These are phyloP conservation scores for Plicaturopsis crispa DNA, from an alignment of 768 basidiomycete genomes.

Conservation along the genomic window DNA sequence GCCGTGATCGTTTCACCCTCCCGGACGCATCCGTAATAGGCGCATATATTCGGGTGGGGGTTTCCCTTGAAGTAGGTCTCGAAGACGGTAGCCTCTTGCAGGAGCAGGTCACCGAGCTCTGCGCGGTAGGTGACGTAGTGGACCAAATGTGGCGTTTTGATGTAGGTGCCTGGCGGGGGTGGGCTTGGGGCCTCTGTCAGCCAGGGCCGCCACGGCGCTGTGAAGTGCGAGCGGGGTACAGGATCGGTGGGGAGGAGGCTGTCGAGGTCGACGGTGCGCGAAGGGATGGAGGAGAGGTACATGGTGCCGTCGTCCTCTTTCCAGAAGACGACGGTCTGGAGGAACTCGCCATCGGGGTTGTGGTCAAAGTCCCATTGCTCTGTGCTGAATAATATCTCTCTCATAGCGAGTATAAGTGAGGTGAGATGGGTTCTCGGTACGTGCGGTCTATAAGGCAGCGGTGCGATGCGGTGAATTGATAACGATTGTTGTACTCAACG, in stretches of 20 bases:
- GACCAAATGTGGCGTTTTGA: not conserved
- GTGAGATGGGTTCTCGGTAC: too few relatives aligned
- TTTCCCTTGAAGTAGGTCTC: slow-evolving; percentile 1
- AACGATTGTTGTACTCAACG: too few relatives aligned
- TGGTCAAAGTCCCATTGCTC: not conserved
- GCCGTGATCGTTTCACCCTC: slow-evolving; percentile 1
- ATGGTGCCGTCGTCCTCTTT: not conserved
- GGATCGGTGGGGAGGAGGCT: not conserved
- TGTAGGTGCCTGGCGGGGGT: not conserved
- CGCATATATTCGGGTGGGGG: slow-evolving; percentile 6
- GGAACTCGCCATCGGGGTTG: not conserved
- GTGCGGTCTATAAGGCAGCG: too few relatives aligned
- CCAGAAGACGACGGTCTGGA: not conserved
- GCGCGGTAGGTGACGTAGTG: not conserved
- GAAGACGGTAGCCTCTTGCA: slow-evolving; percentile 1
- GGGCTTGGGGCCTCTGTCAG: not conserved
- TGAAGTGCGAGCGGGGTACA: not conserved
- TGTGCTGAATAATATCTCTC: too few relatives aligned
- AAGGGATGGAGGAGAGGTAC: not conserved
- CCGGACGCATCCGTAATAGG: slow-evolving; percentile 5
- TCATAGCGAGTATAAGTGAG: too few relatives aligned
- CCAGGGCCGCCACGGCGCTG: not conserved
- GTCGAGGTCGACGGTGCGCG: not conserved
- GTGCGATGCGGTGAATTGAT: too few relatives aligned
- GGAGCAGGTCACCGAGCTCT: not conserved